A percentile compares a stretch with the other conserved stretches of the same genome.
Evolutionary conservation across 2,329 filamentous ascomycete species (phyloP).

Genomic region (Alternaria triticina): DNA sequence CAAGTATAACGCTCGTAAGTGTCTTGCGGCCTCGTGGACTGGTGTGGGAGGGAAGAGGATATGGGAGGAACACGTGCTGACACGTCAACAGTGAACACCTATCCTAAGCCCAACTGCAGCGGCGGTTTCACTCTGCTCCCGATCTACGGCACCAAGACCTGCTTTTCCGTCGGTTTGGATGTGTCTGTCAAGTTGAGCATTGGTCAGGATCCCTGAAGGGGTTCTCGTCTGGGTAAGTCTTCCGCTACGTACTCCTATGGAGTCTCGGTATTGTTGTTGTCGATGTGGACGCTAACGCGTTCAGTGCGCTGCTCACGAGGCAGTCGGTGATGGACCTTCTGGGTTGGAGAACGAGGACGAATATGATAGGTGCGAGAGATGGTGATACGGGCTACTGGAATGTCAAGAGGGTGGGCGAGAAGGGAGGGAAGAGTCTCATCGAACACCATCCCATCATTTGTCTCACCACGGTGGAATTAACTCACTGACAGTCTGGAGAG

Average conservation of each 20-base stretch:
- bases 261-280: not conserved
- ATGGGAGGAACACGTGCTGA: no score
- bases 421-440: not conserved
- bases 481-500: not conserved
- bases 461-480: not conserved
- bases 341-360: rapidly evolving
- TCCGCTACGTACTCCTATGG: not conserved
- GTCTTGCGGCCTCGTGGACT: no score
- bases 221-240: not conserved
- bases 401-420: not conserved
- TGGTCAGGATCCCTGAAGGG: not conserved
- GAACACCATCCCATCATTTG: rapidly evolving
- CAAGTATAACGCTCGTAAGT: not conserved
- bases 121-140: not conserved
- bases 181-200: not conserved
- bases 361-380: not conserved
- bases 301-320: not conserved
- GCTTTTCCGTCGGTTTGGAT: not conserved
- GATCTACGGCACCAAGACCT: not conserved
- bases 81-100: not conserved
- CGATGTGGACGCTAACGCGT: not conserved
- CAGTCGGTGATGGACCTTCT: rapidly evolving
- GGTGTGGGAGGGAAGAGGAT: no score
- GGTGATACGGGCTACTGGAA: not conserved
- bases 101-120: not conserved